Conservation (phyloP, 805 yeast species). For the Teunomyces pallodes region DNA sequence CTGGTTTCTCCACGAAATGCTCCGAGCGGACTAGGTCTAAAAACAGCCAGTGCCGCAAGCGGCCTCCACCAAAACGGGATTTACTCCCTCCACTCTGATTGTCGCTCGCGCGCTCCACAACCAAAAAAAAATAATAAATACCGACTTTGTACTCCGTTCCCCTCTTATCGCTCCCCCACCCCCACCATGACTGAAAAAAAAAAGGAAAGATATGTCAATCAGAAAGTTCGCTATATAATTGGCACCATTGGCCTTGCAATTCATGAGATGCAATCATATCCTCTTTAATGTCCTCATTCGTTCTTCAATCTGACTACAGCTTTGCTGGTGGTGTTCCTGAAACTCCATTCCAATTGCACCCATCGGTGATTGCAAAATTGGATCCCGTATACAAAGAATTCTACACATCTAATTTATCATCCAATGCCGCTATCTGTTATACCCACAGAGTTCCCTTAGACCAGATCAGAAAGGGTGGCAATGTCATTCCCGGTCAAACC, state of each 20-base stretch:
- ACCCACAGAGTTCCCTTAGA: slow-evolving; percentile 36
- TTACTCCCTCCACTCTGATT: background rate
- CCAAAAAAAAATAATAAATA: background rate
- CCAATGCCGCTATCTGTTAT: slow-evolving; percentile 26
- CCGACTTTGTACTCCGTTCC: background rate
- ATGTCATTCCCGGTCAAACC: slow-evolving; percentile 43
- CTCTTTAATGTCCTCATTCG: slow-evolving; percentile 1
- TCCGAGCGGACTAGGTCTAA: no score
- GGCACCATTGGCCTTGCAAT: no score
- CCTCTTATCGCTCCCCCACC: background rate
- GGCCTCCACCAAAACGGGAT: background rate
- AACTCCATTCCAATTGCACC: slow-evolving; percentile 32
- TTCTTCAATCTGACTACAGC: slow-evolving; percentile 19
- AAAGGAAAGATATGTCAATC: no score
- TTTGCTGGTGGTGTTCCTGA: slow-evolving; percentile 24
- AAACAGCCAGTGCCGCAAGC: background rate
- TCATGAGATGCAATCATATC: no score
- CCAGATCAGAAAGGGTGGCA: slow-evolving; percentile 29
- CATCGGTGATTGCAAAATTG: slow-evolving; percentile 22
- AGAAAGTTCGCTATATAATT: no score
- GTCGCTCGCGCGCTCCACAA: background rate
- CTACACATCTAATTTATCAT: slow-evolving; percentile 24
- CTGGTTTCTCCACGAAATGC: no score
- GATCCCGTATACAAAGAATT: slow-evolving; percentile 40
- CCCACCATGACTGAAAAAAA: no score